Base-by-base conservation (phyloP, 495 filamentous ascomycete genomes). In the Parachaetomium inaequale region DNA sequence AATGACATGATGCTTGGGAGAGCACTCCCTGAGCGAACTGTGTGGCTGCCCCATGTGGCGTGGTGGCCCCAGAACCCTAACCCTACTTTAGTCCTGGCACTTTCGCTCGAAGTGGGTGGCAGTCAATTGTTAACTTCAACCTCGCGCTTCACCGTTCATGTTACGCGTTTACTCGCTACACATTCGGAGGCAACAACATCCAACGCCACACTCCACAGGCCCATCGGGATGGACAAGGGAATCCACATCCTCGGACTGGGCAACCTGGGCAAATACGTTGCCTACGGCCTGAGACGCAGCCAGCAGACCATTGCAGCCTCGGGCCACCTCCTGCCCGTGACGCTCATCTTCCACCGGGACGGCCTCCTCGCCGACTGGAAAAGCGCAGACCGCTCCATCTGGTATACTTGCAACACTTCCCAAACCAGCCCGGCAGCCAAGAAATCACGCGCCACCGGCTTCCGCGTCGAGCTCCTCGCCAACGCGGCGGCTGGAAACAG, bases 231-330 rank as follows among this genome's bases (percentile, higher is more conserved):
- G 57, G 45, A 59, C 2, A 26, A 25, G 0, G 11, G 43, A 10
- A 72, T 78, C 15, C 71, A 72, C 61, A 69, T 87, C 53, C 70
- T 86, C 23, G 85, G 85, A 2, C 54, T 81, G 34, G 85, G 85
- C 6, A 86, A 82, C 57, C 64, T 87, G 19, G 85, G 84, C 0
- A 72, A 75, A 23, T 68, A 85, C 14, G 65, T 76, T 72, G 68
- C 79, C 43, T 63, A 67, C 51, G 58, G 66, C 54, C 63, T 79
- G 2, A 36, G 21, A 25, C 32, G 7, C 38, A 47, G 23, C n/a
- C 42, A 46, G n/a, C 42, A 23, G 14, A 46, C 42, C 19, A 17
- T 21, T n/a, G 19, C 7, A 4, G 10, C 7, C 40, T 14, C 21
- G 19, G 6, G 7, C 3, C 36, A n/a, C 26, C 12, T 57, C 23